Conservation (phyloP, 805 yeast species). For the Ogataea nitratoaversa region DNA sequence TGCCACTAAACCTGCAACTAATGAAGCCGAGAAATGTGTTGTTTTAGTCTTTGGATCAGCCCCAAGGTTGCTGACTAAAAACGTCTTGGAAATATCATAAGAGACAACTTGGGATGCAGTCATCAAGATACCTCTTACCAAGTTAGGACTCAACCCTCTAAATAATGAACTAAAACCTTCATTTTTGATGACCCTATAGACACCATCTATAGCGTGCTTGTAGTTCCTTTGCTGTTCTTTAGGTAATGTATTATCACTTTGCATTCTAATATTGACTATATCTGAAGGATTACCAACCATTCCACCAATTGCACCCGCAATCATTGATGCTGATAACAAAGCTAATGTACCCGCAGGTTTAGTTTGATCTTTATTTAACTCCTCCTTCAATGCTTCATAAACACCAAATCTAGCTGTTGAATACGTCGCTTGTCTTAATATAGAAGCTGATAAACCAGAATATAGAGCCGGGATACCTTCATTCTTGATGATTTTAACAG, state of each 20-base stretch:
- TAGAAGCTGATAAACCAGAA: conserved; percentile 77
- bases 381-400: conserved; percentile 72
- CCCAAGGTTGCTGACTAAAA: conserved; percentile 46
- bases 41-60: conserved; percentile 57
- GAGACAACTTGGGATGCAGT: conserved; percentile 89
- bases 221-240: conserved; percentile 64
- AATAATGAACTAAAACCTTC: conserved; percentile 61
- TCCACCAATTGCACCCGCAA: conserved; percentile 84
- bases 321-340: conserved; percentile 73
- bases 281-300: conserved; percentile 86
- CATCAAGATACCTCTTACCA: conserved; percentile 79
- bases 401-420: conserved; percentile 83
- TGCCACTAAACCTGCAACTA: conserved; percentile 82
- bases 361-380: conserved; percentile 36
- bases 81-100: conserved; percentile 67
- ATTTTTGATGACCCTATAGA: conserved; percentile 50
- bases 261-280: conserved; percentile 86
- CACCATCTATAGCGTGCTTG: conserved; percentile 73
- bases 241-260: conserved; percentile 74
- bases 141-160: conserved; percentile 74
- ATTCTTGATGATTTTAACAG: conserved; percentile 49
- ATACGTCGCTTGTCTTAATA: conserved; percentile 83
- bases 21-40: conserved; percentile 76
- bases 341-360: conserved; percentile 52
- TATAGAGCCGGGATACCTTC: conserved; percentile 74